Conservation (phyloP, 805 yeast species). For the Brettanomyces nanus region DNA sequence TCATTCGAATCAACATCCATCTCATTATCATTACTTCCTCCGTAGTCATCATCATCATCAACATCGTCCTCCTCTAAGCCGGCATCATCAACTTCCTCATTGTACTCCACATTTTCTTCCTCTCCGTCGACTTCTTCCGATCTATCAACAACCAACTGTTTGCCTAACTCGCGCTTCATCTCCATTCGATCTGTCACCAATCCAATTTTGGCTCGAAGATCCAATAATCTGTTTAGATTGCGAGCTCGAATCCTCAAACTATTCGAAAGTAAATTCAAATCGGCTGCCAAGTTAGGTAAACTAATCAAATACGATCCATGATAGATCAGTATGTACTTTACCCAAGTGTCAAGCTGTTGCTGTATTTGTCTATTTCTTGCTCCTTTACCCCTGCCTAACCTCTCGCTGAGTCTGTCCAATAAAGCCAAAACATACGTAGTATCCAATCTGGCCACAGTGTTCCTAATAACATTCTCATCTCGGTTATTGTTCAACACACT, state of each 20-base stretch:
- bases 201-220: constrained; percentile 40
- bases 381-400: constrained; percentile 37
- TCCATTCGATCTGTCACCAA: constrained; percentile 38
- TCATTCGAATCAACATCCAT: constrained; percentile 17
- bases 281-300: constrained; percentile 35
- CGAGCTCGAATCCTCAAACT: constrained; percentile 40
- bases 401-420: constrained; percentile 44
- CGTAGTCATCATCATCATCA: constrained; percentile 14
- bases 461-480: constrained; percentile 41
- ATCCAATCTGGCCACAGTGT: constrained; percentile 41
- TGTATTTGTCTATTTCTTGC: constrained; percentile 17
- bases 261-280: constrained; percentile 37
- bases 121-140: constrained; percentile 25
- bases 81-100: constrained; percentile 59
- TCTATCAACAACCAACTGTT: constrained; percentile 20
- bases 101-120: constrained; percentile 43
- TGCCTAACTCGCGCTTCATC: constrained; percentile 32
- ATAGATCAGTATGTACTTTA: constrained; percentile 46
- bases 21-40: constrained; percentile 15
- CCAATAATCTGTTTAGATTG: constrained; percentile 41
- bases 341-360: constrained; percentile 47
- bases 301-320: constrained; percentile 45
- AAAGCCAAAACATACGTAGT: constrained; percentile 41
- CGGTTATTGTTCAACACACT: constrained; percentile 54
- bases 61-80: constrained; percentile 19